A percentile compares a stretch with the other conserved stretches of the same genome.
Conservation (phyloP, 2,329 filamentous ascomycete species). For the Lojkania enalia region DNA sequence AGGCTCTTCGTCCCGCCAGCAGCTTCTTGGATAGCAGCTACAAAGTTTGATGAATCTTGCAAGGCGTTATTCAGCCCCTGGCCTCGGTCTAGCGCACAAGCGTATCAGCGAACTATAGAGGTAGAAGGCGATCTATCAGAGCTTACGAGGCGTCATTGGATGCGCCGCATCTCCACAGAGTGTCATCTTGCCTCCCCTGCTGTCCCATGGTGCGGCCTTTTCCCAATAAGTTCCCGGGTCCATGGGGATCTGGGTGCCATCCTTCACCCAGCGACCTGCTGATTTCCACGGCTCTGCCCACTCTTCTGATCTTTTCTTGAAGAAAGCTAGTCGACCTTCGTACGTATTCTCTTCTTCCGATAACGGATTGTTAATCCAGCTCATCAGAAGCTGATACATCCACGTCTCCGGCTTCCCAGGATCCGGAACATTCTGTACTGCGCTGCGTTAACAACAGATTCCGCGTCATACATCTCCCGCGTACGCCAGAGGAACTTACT, state of each 20-base stretch:
- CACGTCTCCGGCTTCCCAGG: conserved; percentile 33
- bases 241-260: conserved; percentile 27
- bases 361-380: conserved; percentile 23
- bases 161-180: conserved; percentile 45
- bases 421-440: conserved; percentile 37
- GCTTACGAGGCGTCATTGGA: conserved; percentile 41
- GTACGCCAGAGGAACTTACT: conserved; percentile 15
- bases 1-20: conserved; percentile 11
- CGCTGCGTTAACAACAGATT: neutral
- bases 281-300: conserved; percentile 38
- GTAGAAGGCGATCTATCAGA: too few relatives aligned
- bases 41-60: conserved; percentile 32
- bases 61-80: conserved; percentile 43
- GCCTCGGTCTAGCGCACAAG: conserved; percentile 29
- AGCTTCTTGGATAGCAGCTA: conserved; percentile 19
- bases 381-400: conserved; percentile 35
- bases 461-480: neutral
- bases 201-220: conserved; percentile 34
- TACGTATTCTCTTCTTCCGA: conserved; percentile 19
- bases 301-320: conserved; percentile 25
- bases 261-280: conserved; percentile 26
- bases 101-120: neutral
- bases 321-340: conserved; percentile 21
- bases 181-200: conserved; percentile 34
- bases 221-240: conserved; percentile 39